Evolutionary conservation across 2,329 filamentous ascomycete genomes (phyloP).

Genomic region (Penicillium sp.): DNA sequence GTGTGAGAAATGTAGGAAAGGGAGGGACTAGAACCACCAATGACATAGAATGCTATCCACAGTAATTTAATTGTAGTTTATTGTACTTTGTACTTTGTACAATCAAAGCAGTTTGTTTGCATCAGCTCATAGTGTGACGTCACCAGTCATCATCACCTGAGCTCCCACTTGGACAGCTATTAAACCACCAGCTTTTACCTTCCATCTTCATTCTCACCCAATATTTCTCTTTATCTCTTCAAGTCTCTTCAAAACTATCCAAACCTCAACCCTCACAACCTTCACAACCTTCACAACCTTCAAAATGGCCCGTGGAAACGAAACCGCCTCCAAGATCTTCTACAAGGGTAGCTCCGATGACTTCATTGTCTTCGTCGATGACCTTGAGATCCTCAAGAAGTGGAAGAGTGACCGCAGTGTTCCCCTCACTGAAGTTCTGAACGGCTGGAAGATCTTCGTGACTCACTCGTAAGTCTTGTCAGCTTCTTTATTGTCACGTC

Average conservation of each 20-base stretch:
- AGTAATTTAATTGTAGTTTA: conserved; percentile 13
- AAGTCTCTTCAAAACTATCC: not conserved
- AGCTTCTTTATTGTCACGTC: not conserved
- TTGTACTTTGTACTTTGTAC: not conserved
- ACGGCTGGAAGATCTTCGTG: conserved; percentile 82
- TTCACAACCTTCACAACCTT: too few relatives aligned
- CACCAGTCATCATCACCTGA: conserved; percentile 24
- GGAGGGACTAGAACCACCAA: conserved; percentile 1
- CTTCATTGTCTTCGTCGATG: conserved; percentile 60
- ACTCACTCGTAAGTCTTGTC: conserved; percentile 74
- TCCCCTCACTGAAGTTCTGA: conserved; percentile 81
- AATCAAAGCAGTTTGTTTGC: conserved; percentile 4
- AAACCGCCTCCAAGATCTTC: conserved; percentile 73
- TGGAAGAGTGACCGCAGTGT: conserved; percentile 80
- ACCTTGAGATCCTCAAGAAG: conserved; percentile 64
- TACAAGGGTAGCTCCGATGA: conserved; percentile 74
- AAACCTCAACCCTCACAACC: not conserved
- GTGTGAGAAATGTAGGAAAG: conserved; percentile 12
- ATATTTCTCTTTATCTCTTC: conserved; percentile 9
- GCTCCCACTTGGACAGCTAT: not conserved
- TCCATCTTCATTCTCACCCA: not conserved
- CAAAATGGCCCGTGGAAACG: conserved; percentile 71
- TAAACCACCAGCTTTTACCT: conserved; percentile 5
- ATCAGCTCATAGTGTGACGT: conserved; percentile 21
- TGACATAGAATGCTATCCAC: conserved; percentile 13